These are phyloP conservation scores for Solanum verrucosum DNA, from an alignment of 257 asterid species.

Conservation along the genomic window DNA sequence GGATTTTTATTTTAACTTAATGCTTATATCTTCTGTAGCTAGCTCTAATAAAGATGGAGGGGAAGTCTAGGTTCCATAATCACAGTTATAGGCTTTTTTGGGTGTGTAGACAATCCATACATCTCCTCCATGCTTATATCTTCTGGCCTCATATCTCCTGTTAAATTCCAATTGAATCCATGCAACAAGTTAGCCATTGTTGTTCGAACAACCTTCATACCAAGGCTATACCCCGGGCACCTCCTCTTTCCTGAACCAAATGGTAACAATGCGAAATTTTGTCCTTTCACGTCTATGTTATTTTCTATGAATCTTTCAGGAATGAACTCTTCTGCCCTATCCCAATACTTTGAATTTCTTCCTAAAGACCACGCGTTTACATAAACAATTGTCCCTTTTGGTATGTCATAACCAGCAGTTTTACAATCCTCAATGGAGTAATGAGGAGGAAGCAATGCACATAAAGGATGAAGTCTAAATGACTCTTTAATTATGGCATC, in stretches of 20 bases:
- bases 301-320: neutral
- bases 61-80: conserved; percentile 22
- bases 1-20: too few relatives aligned
- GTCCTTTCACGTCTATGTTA: neutral
- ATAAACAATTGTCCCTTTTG: neutral
- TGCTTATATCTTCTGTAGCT: neutral
- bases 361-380: neutral
- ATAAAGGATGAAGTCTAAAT: neutral
- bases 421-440: neutral
- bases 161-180: neutral
- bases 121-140: conserved; percentile 21
- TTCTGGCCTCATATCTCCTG: conserved; percentile 6
- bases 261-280: neutral
- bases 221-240: neutral
- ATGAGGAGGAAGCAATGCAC: neutral
- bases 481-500: neutral
- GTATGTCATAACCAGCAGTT: neutral
- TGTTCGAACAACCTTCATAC: neutral
- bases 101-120: conserved; percentile 11
- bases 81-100: conserved; percentile 1
- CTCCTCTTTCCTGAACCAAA: neutral
- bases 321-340: neutral
- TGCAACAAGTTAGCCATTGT: neutral
- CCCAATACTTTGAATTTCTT: neutral
- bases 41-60: conserved; percentile 2